A percentile compares a stretch with the other conserved stretches of the same genome.
Evolutionary conservation across 192 early-diverging fungal species (phyloP).

Genomic region (Linnemannia elongata): DNA sequence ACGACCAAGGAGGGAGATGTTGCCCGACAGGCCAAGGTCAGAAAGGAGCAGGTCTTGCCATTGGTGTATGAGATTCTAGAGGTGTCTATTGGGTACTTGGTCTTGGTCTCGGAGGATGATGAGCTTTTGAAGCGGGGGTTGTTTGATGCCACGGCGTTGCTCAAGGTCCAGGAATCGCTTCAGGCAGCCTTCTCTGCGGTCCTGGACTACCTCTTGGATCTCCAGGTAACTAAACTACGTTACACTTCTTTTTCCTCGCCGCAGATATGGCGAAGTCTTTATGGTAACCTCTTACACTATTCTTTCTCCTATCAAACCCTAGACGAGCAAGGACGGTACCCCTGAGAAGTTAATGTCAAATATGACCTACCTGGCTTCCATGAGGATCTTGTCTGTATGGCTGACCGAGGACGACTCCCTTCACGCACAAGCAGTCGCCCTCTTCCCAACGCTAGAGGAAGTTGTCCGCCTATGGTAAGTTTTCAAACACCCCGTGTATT

Average conservation of each 20-base stretch:
- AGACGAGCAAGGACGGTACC: slow-evolving; percentile 6
- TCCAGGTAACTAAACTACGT: slow-evolving; percentile 16
- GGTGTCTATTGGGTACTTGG: slow-evolving; percentile 43
- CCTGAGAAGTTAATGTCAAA: slow-evolving; percentile 17
- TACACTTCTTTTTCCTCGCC: neutral
- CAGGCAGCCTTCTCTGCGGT: slow-evolving; percentile 29
- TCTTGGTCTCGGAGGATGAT: slow-evolving; percentile 24
- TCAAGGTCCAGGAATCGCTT: slow-evolving; percentile 46
- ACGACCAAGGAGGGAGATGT: neutral
- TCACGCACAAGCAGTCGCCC: slow-evolving; percentile 22
- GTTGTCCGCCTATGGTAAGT: slow-evolving; percentile 39
- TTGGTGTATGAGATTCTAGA: slow-evolving; percentile 43
- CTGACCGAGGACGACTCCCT: slow-evolving; percentile 48
- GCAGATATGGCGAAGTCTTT: neutral
- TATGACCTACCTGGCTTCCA: slow-evolving; percentile 40
- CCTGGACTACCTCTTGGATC: slow-evolving; percentile 48
- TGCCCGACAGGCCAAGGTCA: slow-evolving; percentile 8
- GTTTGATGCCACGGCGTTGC: slow-evolving; percentile 41
- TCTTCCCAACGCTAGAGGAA: slow-evolving; percentile 27
- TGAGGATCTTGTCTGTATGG: slow-evolving; percentile 42
- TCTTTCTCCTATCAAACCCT: neutral
- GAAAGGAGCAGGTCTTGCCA: slow-evolving; percentile 42
- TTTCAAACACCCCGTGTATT: too few relatives aligned
- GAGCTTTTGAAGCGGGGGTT: slow-evolving; percentile 21
- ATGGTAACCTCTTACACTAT: neutral